Base-by-base conservation (phyloP, 345 rosid species). In the Rubroshorea leprosula region DNA sequence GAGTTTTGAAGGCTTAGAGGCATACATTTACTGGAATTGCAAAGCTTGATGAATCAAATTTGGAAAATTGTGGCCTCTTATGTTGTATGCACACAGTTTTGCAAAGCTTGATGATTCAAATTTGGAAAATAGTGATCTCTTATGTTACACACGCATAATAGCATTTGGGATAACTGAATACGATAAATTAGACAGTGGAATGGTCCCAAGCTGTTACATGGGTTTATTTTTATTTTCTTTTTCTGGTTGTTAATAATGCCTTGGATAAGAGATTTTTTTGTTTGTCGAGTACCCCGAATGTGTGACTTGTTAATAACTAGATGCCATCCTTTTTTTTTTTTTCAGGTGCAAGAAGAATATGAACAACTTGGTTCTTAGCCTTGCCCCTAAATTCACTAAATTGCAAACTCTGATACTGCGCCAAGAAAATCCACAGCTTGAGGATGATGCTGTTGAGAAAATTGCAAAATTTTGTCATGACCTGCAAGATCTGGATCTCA, bases 391-490 rank as follows among this genome's bases (percentile, higher is more conserved):
- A 72, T 71, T 93, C 51, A 77, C 82, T 4, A 89, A 81, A 69
- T 69, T 93, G 60, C 85, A 89, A 57, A 75, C 83, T 54, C 70
- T 93, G 49, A 64, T 74, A 23, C 78, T 93, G 65, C 81, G 99
- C 11, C 99, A 93, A 75, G 99, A 87, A 74, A 79, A 80, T 29
- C 87, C 97, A 3, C 97, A 93, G 54, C 95, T 93, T 5, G 86
- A 83, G 72, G 95, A 93, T 63, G 68, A 68, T 64, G 90, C 96
- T 13, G 80, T 93, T 25, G 85, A 85, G 72, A 74, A 82, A n/a
- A 82, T 93, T 62, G 89, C 97, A 54, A 80, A 62, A 56, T 68
- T 70, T 72, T 93, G 99, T 58, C 89, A 68, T 68, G 96, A 89
- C 64, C 68, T 93, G 69, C 87, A 72, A 75, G 94, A 82, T 54